Evolutionary conservation across 2,329 filamentous ascomycete species (phyloP), one percentile per base, ranked within the genome.

Genomic region (Colletotrichum ledebouriae): DNA sequence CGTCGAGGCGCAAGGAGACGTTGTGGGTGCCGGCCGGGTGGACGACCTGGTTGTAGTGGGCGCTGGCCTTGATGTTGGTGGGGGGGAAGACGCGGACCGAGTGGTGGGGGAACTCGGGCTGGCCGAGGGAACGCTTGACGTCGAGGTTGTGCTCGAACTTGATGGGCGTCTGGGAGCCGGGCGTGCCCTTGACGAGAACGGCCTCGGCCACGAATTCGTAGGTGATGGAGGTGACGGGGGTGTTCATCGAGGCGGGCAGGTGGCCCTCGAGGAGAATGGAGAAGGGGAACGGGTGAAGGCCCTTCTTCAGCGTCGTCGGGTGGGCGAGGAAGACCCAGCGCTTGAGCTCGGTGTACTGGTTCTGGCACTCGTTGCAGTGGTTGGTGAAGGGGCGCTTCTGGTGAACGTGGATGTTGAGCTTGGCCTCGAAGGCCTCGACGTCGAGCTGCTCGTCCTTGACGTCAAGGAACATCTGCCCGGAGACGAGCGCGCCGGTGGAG

Each of bases 41-140:
- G 71, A 98, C 90, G 71, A 97, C 89, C 42, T 93, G 89, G 53
- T 91, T 91, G 71, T 97, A 90, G 74, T 93, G 90, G 71, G 96
- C 92, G 75, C 90, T 91, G 67, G 94, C 92, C 72, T 93, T 94
- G 75, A 99, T 90, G 81, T 97, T 96, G 73, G 96, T 99, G 0
- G 96, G 95, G 55, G 95, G 96, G 81, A 99, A 99, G 76, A 98
- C 92, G 75, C 95, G 93, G 71, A 97, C 90, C 15, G 93, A 97
- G 80, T 94, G 91, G 80, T 97, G 95, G 70, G 97, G 94, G 60
- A 87, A 85, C 56, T 94, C 92, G 3, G 93, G 89, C 60, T 91
- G 81, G 7, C 82, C 86, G 29, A 98, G 88, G 39, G 94, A 92
- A 70, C 95, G 92, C 81, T 91, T 91, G 73, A 98, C 87, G 63